These are phyloP conservation scores for Trichoderma koningiopsis DNA, from an alignment of 2,329 filamentous ascomycete genomes.

Conservation along the genomic window DNA sequence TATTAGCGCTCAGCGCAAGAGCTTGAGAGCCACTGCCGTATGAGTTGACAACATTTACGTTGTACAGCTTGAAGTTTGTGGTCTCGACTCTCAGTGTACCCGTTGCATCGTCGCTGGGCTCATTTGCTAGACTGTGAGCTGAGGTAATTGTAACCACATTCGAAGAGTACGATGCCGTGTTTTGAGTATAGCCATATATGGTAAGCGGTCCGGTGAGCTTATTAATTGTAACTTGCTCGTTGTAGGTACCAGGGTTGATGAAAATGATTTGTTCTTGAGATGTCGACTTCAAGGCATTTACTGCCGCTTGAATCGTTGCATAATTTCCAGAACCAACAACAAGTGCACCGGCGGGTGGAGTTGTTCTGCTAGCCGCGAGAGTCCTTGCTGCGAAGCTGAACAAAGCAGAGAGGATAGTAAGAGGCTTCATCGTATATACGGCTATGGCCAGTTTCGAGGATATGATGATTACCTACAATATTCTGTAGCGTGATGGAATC, in stretches of 20 bases:
- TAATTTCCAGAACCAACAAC: neutral
- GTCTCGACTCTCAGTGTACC: neutral
- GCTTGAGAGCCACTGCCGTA: neutral
- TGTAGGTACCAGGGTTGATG: neutral
- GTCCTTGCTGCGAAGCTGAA: neutral
- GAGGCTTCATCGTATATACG: neutral
- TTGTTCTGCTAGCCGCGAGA: neutral
- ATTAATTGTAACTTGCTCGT: neutral
- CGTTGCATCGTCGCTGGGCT: neutral
- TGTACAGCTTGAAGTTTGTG: neutral
- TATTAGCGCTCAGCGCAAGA: neutral
- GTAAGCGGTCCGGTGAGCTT: neutral
- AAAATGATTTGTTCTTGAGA: neutral
- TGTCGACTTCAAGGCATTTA: neutral
- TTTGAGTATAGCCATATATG: neutral
- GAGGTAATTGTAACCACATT: neutral
- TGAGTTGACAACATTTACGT: conserved; percentile 2
- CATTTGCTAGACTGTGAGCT: neutral
- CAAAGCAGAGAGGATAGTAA: neutral
- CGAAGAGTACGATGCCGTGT: neutral
- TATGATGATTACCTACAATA: neutral
- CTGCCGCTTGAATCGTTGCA: neutral
- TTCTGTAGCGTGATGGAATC: neutral
- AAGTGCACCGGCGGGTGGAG: neutral
- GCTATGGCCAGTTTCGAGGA: neutral